Evolutionary conservation across 441 rosid genomes (phyloP), one percentile per base, ranked within the genome.

Genomic region (Arabidopsis lyrata): DNA sequence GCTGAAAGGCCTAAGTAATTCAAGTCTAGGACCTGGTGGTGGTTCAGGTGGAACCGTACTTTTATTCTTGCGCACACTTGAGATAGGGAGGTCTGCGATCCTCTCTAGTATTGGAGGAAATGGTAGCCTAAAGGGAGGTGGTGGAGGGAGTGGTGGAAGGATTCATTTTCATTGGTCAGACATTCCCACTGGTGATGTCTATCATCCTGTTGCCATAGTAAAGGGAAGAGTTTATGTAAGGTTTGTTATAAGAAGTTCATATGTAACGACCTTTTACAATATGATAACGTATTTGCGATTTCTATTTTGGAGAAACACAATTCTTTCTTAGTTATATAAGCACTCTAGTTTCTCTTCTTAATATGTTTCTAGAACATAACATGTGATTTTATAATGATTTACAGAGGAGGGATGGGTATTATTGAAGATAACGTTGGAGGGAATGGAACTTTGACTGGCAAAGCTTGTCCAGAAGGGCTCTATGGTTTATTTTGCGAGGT

Each of bases 101-200:
- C 84, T 88, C 80, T 88, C 97, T 72, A 80, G 87, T 57, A 71
- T 66, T 62, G 98, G 98, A 66, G 98, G 98, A 74, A 90, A 84
- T 81, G 98, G 98, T 67, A 87, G 92, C 77, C 84, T 81, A 41
- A 81, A 82, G 67, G 96, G 97, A 31, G 87, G 96, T 52, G 98
- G 98, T 44, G 97, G 97, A 34, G 98, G 98, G 48, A 95, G 98
- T 63, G 98, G 98, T 77, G 98, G 98, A 41, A 87, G 98, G 75
- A 80, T 93, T 80, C 98, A 93, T 83, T 88, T 93, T 77, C 96
- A 91, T 74, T 93, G 97, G 98, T 80, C 96, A 63, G 81, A 86
- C 76, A 85, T 93, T 79, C 90, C 93, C 24, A 84, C 84, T 41
- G 96, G 95, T 63, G 93, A 93, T 81, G 88, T 82, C 55, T 93